These are phyloP conservation scores for Clavulina sp. DNA, from an alignment of 768 basidiomycete genomes.

Conservation along the genomic window DNA sequence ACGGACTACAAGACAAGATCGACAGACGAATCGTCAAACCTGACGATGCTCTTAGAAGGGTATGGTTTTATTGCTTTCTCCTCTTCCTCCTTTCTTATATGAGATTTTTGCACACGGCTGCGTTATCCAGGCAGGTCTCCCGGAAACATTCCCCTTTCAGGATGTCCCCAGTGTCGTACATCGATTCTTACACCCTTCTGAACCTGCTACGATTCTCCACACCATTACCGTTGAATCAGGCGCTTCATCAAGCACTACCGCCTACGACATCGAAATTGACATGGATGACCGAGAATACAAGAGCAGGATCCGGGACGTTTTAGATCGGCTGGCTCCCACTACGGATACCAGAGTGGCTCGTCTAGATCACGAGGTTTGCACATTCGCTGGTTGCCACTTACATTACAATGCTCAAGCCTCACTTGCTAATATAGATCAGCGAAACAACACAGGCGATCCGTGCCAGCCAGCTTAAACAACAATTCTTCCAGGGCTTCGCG, in stretches of 20 bases:
- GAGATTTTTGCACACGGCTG: conserved; percentile 10
- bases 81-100: background rate
- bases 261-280: conserved; percentile 80
- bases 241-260: conserved; percentile 34
- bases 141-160: conserved; percentile 55
- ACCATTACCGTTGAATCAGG: conserved; percentile 30
- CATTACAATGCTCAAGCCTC: background rate
- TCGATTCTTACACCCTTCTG: conserved; percentile 55
- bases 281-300: conserved; percentile 65
- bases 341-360: conserved; percentile 46
- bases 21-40: conserved; percentile 53
- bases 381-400: background rate
- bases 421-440: conserved; percentile 39
- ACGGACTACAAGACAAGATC: conserved; percentile 66
- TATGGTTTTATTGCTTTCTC: no score
- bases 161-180: conserved; percentile 74
- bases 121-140: conserved; percentile 42
- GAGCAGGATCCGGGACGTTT: conserved; percentile 49
- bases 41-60: conserved; percentile 49
- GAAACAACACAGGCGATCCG: conserved; percentile 68
- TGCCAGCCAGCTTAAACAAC: conserved; percentile 70
- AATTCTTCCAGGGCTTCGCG: conserved; percentile 72
- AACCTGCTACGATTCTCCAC: conserved; percentile 70
- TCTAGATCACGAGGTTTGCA: conserved; percentile 74
- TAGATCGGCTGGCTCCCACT: conserved; percentile 51